Percentiles rank a stretch among this genome's conserved stretches.
phyloP scores from a whole-genome alignment of 345 rosid species.

The Populus davidiana region DNA sequence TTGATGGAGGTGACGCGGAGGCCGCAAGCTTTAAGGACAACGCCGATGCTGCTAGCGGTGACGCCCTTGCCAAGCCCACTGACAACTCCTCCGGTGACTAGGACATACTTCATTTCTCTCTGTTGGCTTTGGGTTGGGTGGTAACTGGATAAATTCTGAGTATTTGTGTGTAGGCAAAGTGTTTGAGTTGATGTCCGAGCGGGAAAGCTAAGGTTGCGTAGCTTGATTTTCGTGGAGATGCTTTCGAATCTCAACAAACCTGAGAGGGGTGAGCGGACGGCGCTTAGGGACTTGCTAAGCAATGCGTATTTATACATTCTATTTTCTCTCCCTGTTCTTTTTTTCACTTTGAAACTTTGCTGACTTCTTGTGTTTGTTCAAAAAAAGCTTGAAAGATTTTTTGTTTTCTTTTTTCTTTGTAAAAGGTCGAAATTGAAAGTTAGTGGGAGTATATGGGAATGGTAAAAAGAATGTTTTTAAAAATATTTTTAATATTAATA shows the following conservation, averaged over 20 bases:
- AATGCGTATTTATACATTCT: constrained; percentile 12
- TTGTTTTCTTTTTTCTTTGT: background rate
- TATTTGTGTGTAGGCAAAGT: constrained; percentile 28
- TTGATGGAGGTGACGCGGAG: constrained; percentile 96
- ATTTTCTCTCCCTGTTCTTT: too few species aligned
- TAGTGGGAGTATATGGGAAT: background rate
- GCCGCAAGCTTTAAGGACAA: constrained; percentile 91
- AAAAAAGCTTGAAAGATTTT: background rate
- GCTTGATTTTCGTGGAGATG: background rate
- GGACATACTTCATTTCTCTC: constrained; percentile 74
- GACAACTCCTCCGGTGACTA: constrained; percentile 95
- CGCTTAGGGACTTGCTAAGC: background rate
- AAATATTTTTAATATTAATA: too few species aligned
- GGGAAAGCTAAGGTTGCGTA: constrained; percentile 13
- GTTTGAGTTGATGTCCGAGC: constrained; percentile 48
- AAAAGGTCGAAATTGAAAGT: background rate
- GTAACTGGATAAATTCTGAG: background rate
- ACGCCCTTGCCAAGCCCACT: constrained; percentile 99
- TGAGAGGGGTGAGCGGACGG: constrained; percentile 1
- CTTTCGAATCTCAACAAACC: constrained; percentile 16
- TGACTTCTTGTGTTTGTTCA: background rate
- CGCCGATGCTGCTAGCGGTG: constrained; percentile 94
- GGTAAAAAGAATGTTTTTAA: too few species aligned
- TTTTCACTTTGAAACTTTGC: background rate
- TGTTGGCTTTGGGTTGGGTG: background rate